Percentiles rank a stretch among this genome's conserved stretches.
These are phyloP conservation scores for Globisporangium polare DNA, from an alignment of 352 stramenopile genomes.

Conservation along the genomic window DNA sequence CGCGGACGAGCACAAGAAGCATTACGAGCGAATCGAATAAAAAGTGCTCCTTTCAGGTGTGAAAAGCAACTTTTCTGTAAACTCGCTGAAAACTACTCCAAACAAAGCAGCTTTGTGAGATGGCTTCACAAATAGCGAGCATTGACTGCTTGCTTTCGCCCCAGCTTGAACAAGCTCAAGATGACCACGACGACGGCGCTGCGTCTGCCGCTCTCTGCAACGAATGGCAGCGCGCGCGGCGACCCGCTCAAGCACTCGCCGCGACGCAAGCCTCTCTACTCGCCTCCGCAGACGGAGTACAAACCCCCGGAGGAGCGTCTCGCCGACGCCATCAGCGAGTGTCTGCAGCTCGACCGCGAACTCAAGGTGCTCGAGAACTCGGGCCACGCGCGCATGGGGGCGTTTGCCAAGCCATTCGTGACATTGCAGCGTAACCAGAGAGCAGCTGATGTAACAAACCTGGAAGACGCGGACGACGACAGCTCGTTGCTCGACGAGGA, in stretches of 20 bases:
- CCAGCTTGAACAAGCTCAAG: neutral
- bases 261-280: neutral
- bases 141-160: neutral
- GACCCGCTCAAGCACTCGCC: slow-evolving; percentile 2
- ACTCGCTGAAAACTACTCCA: too few relatives aligned
- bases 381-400: slow-evolving; percentile 44
- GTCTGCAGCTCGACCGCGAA: slow-evolving; percentile 34
- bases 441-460: neutral
- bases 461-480: neutral
- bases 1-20: too few relatives aligned
- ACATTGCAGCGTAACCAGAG: slow-evolving; percentile 16
- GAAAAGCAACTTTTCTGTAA: too few relatives aligned
- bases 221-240: neutral
- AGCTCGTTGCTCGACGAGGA: slow-evolving; percentile 23
- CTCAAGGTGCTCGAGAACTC: slow-evolving; percentile 66
- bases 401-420: slow-evolving; percentile 51
- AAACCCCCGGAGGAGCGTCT: slow-evolving; percentile 26
- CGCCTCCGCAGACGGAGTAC: slow-evolving; percentile 7
- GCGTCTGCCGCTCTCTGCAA: neutral
- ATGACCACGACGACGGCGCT: neutral
- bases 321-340: slow-evolving; percentile 19
- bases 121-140: too few relatives aligned
- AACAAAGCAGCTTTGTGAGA: too few relatives aligned
- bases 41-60: too few relatives aligned
- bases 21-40: too few relatives aligned